A percentile compares a stretch with the other conserved stretches of the same genome.
Conservation (phyloP, 306 rosid species). For the Glycine soja region DNA sequence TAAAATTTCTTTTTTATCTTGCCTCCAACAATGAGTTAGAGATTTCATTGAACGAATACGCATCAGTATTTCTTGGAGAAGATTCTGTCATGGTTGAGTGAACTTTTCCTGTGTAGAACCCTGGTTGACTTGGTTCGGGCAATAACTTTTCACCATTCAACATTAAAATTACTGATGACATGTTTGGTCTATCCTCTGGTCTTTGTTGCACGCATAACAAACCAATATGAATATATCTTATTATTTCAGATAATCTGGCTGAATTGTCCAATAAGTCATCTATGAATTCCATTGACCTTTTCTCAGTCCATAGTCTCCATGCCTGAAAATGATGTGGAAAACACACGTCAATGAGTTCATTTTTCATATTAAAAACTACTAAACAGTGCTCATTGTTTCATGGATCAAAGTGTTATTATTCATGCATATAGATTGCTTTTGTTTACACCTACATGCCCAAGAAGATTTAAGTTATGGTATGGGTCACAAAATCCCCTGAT, state of each 20-base stretch:
- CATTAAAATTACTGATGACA: not conserved
- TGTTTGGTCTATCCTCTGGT: not conserved
- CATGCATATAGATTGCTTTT: not conserved
- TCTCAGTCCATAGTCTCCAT: not conserved
- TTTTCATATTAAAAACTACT: not conserved
- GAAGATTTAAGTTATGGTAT: constrained; percentile 41
- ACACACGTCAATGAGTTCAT: not conserved
- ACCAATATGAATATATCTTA: not conserved
- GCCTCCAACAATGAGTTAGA: constrained; percentile 13
- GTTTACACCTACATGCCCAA: constrained; percentile 53
- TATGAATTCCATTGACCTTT: not conserved
- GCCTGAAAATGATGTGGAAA: not conserved
- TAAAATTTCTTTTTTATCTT: not conserved
- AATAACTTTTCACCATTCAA: not conserved
- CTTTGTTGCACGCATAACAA: not conserved
- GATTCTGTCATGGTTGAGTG: not conserved
- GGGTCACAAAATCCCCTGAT: constrained; percentile 42
- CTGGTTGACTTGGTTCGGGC: not conserved
- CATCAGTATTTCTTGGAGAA: not conserved
- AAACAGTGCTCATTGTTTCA: not conserved
- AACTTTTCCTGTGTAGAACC: constrained; percentile 2
- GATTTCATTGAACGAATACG: not conserved
- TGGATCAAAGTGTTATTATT: not conserved
- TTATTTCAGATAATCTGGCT: not conserved
- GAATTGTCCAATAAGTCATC: not conserved